Evolutionary conservation across 2,329 filamentous ascomycete genomes (phyloP), one percentile per base, ranked within the genome.

Genomic region (Fusarium aywerte): DNA sequence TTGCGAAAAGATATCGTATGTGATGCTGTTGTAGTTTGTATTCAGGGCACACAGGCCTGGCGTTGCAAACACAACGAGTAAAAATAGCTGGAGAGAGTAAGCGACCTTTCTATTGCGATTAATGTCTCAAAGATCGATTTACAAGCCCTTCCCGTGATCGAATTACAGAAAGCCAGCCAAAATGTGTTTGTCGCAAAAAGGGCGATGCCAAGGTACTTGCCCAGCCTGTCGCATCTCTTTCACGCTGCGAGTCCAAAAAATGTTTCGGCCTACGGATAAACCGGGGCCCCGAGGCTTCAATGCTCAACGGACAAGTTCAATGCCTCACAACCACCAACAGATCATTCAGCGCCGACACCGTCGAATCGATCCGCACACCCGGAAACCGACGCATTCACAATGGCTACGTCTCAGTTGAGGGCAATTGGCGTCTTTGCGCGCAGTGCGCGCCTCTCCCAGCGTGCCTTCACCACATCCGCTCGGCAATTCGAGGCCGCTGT

Each of bases 401-500:
- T 79, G 78, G 79, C 80, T 72, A 80, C 73, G 68, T 81, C 76
- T 78, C 80, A 78, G 81, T 80, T 78, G 79, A 83, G 78, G 78
- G 78, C 81, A 56, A 68, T 82, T 55, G 75, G 80, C 56, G 75
- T 78, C 68, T 72, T 86, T 56, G 75, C 81, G 72, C 82, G 82
- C 73, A 79, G 77, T 58, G 70, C 80, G 73, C 81, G 81, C 66
- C 74, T 80, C 56, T 77, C 79, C 51, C 79, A 77, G 68, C 83
- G 84, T 55, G 75, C 81, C 43, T 85, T 88, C 72, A 77, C 80
- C 66, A 79, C 80, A 56, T 83, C 84, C 20, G 76, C 81, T 44
- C 81, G 81, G 58, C 80, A 81, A 66, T 76, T 82, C 75, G 83
- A 87, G 58, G 74, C 81, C 53, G 74, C 79, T 39, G 76, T 79